Evolutionary conservation across 2,329 filamentous ascomycete species (phyloP).

Genomic region (Botrytis elliptica): DNA sequence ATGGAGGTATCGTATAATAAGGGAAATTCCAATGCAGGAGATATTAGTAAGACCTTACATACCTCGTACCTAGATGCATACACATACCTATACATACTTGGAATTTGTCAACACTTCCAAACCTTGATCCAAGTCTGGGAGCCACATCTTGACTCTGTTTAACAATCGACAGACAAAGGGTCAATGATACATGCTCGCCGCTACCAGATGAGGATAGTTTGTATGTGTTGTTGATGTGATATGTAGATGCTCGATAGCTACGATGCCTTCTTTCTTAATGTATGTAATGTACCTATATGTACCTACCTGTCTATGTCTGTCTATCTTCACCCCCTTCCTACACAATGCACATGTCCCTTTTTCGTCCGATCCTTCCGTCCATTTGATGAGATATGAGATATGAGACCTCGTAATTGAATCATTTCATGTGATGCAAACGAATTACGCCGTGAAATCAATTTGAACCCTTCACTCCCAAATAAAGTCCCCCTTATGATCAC

Average conservation of each 20-base stretch:
- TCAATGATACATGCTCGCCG: not conserved
- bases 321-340: not conserved
- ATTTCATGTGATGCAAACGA: conserved; percentile 17
- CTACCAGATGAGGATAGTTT: not conserved
- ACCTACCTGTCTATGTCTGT: no score
- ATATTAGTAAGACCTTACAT: no score
- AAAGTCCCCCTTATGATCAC: not conserved
- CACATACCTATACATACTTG: not conserved
- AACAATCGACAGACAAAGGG: not conserved
- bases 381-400: not conserved
- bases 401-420: conserved; percentile 18
- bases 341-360: not conserved
- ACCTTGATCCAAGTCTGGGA: not conserved
- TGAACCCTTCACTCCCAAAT: not conserved
- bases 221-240: not conserved
- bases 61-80: no score
- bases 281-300: no score
- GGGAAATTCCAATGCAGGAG: not conserved
- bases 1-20: no score
- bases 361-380: not conserved
- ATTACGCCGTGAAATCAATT: not conserved
- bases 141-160: not conserved
- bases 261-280: no score
- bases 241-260: not conserved
- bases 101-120: not conserved